Evolutionary conservation across 352 stramenopile genomes (phyloP).

Genomic region (Phytopythium aichiense): DNA sequence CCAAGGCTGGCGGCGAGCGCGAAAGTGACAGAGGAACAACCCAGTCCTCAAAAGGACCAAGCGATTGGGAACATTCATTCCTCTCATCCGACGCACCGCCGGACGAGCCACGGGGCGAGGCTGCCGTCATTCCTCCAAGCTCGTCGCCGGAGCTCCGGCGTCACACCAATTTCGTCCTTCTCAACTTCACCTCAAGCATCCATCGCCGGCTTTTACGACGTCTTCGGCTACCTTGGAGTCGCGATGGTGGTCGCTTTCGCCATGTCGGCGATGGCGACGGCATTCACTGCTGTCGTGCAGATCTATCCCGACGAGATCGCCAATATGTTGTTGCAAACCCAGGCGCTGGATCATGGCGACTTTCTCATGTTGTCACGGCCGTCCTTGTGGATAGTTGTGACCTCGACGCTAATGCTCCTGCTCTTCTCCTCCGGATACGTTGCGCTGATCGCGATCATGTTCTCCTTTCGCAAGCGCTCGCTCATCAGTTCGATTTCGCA

Average conservation of each 20-base stretch:
- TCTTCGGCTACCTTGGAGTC: slow-evolving; percentile 37
- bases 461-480: slow-evolving; percentile 22
- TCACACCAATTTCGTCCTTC: not conserved
- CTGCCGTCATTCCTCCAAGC: not conserved
- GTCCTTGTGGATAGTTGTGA: slow-evolving; percentile 21
- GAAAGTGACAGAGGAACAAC: not conserved
- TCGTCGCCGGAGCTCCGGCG: not conserved
- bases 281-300: slow-evolving; percentile 38
- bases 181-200: slow-evolving; percentile 1
- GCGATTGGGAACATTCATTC: too few species aligned
- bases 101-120: not conserved
- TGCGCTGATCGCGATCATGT: slow-evolving; percentile 27
- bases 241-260: slow-evolving; percentile 37
- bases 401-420: slow-evolving; percentile 25
- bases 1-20: not conserved
- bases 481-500: slow-evolving; percentile 17
- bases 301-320: slow-evolving; percentile 31
- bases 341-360: slow-evolving; percentile 35
- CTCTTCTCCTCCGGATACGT: slow-evolving; percentile 30
- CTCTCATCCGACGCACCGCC: not conserved
- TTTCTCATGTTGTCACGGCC: slow-evolving; percentile 40
- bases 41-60: not conserved
- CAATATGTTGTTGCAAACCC: slow-evolving; percentile 43
- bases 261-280: slow-evolving; percentile 23
- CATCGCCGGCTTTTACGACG: slow-evolving; percentile 33